Evolutionary conservation across 148 eudicot species (phyloP).

Genomic region (Euryodendron excelsum): DNA sequence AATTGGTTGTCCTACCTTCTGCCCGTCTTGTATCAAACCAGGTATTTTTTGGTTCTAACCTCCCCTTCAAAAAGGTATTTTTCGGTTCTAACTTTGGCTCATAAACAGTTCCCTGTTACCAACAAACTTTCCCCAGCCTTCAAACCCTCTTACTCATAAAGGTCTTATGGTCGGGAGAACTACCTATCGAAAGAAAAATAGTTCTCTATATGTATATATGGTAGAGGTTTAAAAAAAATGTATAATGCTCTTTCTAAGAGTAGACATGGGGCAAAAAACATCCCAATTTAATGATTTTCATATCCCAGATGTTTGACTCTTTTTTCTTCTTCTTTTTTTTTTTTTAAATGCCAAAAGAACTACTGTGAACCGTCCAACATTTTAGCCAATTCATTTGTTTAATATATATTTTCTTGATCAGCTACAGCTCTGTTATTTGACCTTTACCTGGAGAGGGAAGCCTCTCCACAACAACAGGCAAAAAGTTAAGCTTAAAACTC

Average conservation of each 20-base stretch:
- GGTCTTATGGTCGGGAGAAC: not conserved
- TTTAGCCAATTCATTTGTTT: not conserved
- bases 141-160: not conserved
- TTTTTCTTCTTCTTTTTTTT: not conserved
- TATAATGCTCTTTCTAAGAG: not conserved
- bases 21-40: not conserved
- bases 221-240: no score
- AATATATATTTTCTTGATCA: not conserved
- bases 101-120: not conserved
- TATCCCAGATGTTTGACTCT: not conserved
- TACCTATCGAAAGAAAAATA: not conserved
- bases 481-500: not conserved
- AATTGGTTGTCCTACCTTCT: not conserved
- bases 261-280: not conserved
- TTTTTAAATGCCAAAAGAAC: not conserved
- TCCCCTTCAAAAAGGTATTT: not conserved
- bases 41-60: not conserved
- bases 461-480: not conserved
- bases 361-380: not conserved
- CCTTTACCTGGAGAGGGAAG: not conserved
- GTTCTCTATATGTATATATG: no score
- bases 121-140: not conserved
- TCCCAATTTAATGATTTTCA: not conserved
- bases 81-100: not conserved
- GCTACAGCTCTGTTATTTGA: not conserved